Base-by-base conservation (phyloP, 2,329 filamentous ascomycete genomes). In the Colletotrichum acutatum region DNA sequence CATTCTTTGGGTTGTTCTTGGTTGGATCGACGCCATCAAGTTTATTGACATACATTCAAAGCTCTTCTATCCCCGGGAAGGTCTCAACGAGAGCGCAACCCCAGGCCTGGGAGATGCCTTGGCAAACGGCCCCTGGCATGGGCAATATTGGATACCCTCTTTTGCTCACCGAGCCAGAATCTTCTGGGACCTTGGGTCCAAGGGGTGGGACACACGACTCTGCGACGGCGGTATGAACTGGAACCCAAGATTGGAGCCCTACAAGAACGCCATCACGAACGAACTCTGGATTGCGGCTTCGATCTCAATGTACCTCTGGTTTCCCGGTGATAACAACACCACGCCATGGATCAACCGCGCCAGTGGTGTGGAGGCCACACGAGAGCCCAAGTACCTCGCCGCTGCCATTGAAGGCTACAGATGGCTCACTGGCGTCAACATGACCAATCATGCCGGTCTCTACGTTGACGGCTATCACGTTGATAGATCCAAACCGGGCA, bases 261-360 rank as follows among this genome's bases (percentile, higher is more conserved):
- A 98, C 85, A 98, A 98, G 80, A 98, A 98, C 78, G 95, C 96
- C 75, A 97, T 98, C 77, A 98, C 96, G 34, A 98, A 98, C 79
- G 91, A 98, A 80, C 89, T 98, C 1, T 98, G 90, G 83, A 94
- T 98, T 73, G 88, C 95, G 0, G 95, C 94, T 0, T 97, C 94
- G 26, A 89, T 96, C 46, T 90, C 89, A 66, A 98, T 98, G 96
- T 98, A 97, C 79, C 88, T 97, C 5, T 89, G 96, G 79, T 97
- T 95, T 76, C 94, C 95, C 0, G 94, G 95, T 1, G 95, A 98
- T 79, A 83, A 87, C 46, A 94, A 95, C 75, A 85, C 88, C 24
- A 91, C 92, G 0, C 94, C 94, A 0, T 97, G 93, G 81, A 76
- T 85, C 71, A 76, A 78, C 65, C 52, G 75, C 12, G 77, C 42